Percentiles rank a stretch among this genome's conserved stretches.
Conservation (phyloP, 306 rosid genomes). For the Malus fusca region DNA sequence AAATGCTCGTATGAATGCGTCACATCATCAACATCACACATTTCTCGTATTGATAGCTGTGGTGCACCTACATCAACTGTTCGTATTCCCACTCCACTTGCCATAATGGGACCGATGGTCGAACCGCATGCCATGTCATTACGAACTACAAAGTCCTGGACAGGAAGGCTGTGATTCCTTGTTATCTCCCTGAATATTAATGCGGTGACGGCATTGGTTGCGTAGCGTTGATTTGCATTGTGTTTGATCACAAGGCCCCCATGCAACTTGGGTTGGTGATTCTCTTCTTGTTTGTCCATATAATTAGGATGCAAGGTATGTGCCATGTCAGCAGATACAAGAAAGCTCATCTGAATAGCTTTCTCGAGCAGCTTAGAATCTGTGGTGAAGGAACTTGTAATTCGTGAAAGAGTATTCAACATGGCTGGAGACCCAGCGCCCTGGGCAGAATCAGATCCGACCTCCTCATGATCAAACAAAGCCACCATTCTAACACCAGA, state of each 20-base stretch:
- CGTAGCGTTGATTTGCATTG: conserved; percentile 85
- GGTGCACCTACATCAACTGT: conserved; percentile 96
- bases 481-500: conserved; percentile 77
- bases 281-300: conserved; percentile 80
- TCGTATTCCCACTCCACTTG: conserved; percentile 84
- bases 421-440: conserved; percentile 86
- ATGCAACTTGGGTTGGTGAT: conserved; percentile 89
- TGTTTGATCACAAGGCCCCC: conserved; percentile 89
- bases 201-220: conserved; percentile 85
- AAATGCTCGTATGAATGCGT: conserved; percentile 71
- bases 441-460: conserved; percentile 71
- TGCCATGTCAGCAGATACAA: conserved; percentile 93
- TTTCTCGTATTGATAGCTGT: conserved; percentile 79
- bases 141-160: conserved; percentile 94
- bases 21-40: conserved; percentile 85
- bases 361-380: conserved; percentile 59
- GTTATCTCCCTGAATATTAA: conserved; percentile 83
- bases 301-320: conserved; percentile 94
- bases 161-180: conserved; percentile 59
- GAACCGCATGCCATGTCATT: conserved; percentile 93
- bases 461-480: conserved; percentile 83
- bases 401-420: conserved; percentile 59
- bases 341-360: conserved; percentile 66
- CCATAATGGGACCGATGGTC: conserved; percentile 95
- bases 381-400: conserved; percentile 52